phyloP scores from a whole-genome alignment of 805 yeast species.

The Clavispora santaluciae region DNA sequence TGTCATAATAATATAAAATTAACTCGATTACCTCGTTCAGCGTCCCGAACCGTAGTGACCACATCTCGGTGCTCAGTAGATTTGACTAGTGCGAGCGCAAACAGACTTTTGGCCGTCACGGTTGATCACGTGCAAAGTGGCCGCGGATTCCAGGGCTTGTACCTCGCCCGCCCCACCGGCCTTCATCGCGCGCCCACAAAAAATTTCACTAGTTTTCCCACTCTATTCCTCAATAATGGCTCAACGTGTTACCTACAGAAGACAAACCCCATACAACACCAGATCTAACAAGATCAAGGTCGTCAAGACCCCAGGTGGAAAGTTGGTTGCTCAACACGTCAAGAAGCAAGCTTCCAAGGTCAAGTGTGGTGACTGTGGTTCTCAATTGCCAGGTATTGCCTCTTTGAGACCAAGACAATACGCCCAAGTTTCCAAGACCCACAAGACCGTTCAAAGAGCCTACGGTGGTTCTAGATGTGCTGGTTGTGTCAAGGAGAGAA shows the following conservation, averaged over 20 bases:
- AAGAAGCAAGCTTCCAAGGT: slow-evolving; percentile 86
- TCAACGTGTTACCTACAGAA: slow-evolving; percentile 57
- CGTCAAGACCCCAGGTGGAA: slow-evolving; percentile 99
- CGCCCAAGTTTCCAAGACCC: slow-evolving; percentile 91
- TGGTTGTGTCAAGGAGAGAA: slow-evolving; percentile 98
- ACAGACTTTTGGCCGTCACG: not conserved
- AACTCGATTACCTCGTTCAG: not conserved
- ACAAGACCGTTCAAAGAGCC: slow-evolving; percentile 98
- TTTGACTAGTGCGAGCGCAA: not conserved
- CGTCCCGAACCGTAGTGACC: not conserved
- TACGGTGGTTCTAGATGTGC: slow-evolving; percentile 99
- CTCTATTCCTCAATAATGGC: slow-evolving; percentile 58
- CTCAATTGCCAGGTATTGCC: slow-evolving; percentile 79
- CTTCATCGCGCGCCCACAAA: slow-evolving; percentile 1
- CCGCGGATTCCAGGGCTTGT: not conserved
- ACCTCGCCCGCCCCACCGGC: not conserved
- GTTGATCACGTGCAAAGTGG: not conserved
- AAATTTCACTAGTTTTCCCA: not conserved
- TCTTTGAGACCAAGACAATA: slow-evolving; percentile 98
- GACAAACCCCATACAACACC: slow-evolving; percentile 71
- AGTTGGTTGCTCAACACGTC: slow-evolving; percentile 95
- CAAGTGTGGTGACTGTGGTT: slow-evolving; percentile 87
- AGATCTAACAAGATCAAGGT: slow-evolving; percentile 99
- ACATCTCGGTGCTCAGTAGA: no score
- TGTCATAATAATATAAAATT: slow-evolving; percentile 1